phyloP scores from a whole-genome alignment of 192 early-diverging fungal species.

The Coemansia sp. region DNA sequence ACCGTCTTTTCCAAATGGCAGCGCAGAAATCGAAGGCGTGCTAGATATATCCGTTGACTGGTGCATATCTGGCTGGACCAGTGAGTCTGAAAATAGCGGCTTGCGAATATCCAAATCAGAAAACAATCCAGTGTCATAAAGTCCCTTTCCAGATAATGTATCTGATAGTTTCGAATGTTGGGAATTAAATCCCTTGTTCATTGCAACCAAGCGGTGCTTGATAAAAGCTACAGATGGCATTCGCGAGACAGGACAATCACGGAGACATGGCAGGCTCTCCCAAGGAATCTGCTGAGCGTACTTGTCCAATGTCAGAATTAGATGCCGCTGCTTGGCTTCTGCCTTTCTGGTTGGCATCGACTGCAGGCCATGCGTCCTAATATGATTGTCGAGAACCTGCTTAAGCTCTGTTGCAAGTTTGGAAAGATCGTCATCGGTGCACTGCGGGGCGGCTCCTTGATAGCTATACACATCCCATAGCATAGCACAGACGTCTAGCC shows the following conservation, averaged over 20 bases:
- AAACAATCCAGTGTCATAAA: neutral
- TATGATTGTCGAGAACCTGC: constrained; percentile 52
- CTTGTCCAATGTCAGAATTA: constrained; percentile 86
- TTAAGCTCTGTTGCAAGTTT: constrained; percentile 71
- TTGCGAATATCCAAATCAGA: neutral
- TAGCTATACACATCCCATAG: constrained; percentile 60
- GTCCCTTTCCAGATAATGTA: neutral
- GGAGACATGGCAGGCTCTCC: constrained; percentile 80
- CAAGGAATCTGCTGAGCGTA: constrained; percentile 83
- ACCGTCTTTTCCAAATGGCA: neutral
- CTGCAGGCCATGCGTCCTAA: constrained; percentile 62
- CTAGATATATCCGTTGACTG: neutral
- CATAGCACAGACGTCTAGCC: constrained; percentile 44
- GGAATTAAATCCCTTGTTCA: neutral
- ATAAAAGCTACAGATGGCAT: constrained; percentile 78
- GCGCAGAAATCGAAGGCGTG: neutral
- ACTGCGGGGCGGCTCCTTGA: constrained; percentile 52
- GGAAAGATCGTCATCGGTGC: constrained; percentile 52
- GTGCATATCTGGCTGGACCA: neutral
- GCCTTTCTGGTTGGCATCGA: constrained; percentile 40
- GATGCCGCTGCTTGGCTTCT: constrained; percentile 50
- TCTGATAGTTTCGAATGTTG: neutral
- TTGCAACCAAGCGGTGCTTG: constrained; percentile 59
- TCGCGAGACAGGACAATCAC: constrained; percentile 73
- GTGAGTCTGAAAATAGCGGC: neutral